Evolutionary conservation across 805 yeast species (phyloP).

Genomic region (Nakazawaea holstii): DNA sequence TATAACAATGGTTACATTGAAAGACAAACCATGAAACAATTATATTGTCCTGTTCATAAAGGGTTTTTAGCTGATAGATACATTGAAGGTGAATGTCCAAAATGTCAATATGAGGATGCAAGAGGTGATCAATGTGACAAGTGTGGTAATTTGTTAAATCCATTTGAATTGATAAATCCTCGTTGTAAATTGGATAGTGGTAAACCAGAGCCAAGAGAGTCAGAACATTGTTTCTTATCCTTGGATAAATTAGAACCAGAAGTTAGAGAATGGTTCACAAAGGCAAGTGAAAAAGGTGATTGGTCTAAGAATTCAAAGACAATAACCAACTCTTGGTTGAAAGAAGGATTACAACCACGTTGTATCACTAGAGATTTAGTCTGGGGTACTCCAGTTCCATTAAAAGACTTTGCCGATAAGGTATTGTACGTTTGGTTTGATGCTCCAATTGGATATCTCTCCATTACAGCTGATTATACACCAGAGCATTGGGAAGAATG

Average conservation of each 20-base stretch:
- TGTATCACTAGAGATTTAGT: conserved; percentile 95
- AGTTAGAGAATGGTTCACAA: conserved; percentile 65
- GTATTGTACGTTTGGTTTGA: conserved; percentile 99
- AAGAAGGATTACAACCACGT: conserved; percentile 87
- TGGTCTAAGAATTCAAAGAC: conserved; percentile 93
- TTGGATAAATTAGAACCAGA: conserved; percentile 80
- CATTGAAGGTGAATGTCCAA: conserved; percentile 97
- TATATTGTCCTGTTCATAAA: conserved; percentile 85
- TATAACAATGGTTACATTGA: conserved; percentile 75
- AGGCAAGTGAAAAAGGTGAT: conserved; percentile 63
- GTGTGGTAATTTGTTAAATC: conserved; percentile 86
- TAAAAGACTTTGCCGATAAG: conserved; percentile 78
- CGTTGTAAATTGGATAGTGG: conserved; percentile 90
- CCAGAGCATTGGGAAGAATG: conserved; percentile 72
- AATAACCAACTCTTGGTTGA: conserved; percentile 90
- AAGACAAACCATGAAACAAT: conserved; percentile 82
- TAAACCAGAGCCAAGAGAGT: conserved; percentile 71
- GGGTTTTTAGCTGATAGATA: conserved; percentile 94
- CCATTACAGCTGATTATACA: conserved; percentile 92
- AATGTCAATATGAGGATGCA: conserved; percentile 92
- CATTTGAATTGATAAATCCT: conserved; percentile 90
- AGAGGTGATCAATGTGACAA: conserved; percentile 99
- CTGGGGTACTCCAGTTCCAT: conserved; percentile 99
- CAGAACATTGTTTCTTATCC: conserved; percentile 81
- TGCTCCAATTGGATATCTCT: conserved; percentile 94